These are phyloP conservation scores for Nakazawaea ishiwadae DNA, from an alignment of 805 yeast genomes.

Conservation along the genomic window DNA sequence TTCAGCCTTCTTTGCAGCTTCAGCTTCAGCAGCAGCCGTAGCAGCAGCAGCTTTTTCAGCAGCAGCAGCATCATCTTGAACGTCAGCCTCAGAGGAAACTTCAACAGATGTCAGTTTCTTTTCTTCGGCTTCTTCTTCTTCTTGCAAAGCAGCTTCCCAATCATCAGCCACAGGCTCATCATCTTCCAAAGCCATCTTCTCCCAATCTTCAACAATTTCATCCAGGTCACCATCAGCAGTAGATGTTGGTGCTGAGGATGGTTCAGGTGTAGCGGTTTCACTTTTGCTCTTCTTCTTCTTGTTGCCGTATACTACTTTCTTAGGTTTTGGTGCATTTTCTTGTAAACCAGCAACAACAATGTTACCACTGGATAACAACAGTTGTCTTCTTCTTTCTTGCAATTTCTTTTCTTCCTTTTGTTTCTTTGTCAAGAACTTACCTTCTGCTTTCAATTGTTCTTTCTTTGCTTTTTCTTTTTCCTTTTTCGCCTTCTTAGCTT, in stretches of 20 bases:
- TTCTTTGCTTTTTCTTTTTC: constrained; percentile 84
- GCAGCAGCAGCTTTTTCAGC: constrained; percentile 22
- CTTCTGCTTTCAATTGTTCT: constrained; percentile 94
- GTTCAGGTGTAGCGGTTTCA: constrained; percentile 27
- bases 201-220: constrained; percentile 79
- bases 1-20: constrained; percentile 23
- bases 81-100: no score
- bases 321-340: constrained; percentile 37
- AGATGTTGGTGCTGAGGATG: constrained; percentile 24
- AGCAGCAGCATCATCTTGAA: constrained; percentile 21
- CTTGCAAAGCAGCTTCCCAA: constrained; percentile 39
- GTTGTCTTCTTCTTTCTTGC: constrained; percentile 86
- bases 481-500: constrained; percentile 61
- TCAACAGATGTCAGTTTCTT: constrained; percentile 26
- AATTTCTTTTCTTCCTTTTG: constrained; percentile 89
- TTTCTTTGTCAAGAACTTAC: constrained; percentile 88
- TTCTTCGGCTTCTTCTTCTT: constrained; percentile 29
- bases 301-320: constrained; percentile 66
- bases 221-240: constrained; percentile 26
- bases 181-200: constrained; percentile 57
- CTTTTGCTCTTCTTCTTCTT: constrained; percentile 50
- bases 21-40: constrained; percentile 26
- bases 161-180: constrained; percentile 53
- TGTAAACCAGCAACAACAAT: constrained; percentile 72
- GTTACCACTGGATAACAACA: constrained; percentile 68